These are phyloP conservation scores for Yamadazyma friedrichii DNA, from an alignment of 1,139 yeast species.

Conservation along the genomic window DNA sequence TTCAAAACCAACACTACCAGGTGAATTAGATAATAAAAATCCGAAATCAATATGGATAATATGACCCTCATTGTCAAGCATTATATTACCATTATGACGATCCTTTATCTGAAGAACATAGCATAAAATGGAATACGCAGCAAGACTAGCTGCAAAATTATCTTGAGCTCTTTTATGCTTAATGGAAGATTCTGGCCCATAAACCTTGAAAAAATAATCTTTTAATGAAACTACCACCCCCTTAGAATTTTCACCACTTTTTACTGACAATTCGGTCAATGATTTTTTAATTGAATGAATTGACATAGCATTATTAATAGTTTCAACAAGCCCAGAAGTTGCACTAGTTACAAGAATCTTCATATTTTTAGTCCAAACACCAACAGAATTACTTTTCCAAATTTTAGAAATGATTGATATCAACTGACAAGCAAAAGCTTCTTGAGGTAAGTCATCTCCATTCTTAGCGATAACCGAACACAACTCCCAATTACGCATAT, in stretches of 20 bases:
- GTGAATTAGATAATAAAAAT: slow-evolving; percentile 85
- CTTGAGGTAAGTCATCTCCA: slow-evolving; percentile 94
- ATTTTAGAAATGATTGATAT: slow-evolving; percentile 81
- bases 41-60: slow-evolving; percentile 96
- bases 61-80: slow-evolving; percentile 93
- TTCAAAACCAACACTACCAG: slow-evolving; percentile 95
- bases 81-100: slow-evolving; percentile 93
- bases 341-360: slow-evolving; percentile 88
- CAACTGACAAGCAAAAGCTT: slow-evolving; percentile 94
- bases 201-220: slow-evolving; percentile 75
- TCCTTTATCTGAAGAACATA: slow-evolving; percentile 90
- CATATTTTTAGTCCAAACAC: slow-evolving; percentile 92
- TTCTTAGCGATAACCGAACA: slow-evolving; percentile 95
- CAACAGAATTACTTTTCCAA: slow-evolving; percentile 68
- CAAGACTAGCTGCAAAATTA: slow-evolving; percentile 80
- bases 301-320: slow-evolving; percentile 90
- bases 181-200: slow-evolving; percentile 56
- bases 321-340: slow-evolving; percentile 88
- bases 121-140: slow-evolving; percentile 85
- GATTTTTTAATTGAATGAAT: slow-evolving; percentile 94
- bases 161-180: slow-evolving; percentile 72
- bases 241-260: slow-evolving; percentile 61
- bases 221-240: slow-evolving; percentile 68
- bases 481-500: slow-evolving; percentile 86
- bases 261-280: slow-evolving; percentile 69